Percentiles rank a stretch among this genome's conserved stretches.
These are phyloP conservation scores for Panaeolus papilionaceus DNA, from an alignment of 768 basidiomycete genomes.

Conservation along the genomic window DNA sequence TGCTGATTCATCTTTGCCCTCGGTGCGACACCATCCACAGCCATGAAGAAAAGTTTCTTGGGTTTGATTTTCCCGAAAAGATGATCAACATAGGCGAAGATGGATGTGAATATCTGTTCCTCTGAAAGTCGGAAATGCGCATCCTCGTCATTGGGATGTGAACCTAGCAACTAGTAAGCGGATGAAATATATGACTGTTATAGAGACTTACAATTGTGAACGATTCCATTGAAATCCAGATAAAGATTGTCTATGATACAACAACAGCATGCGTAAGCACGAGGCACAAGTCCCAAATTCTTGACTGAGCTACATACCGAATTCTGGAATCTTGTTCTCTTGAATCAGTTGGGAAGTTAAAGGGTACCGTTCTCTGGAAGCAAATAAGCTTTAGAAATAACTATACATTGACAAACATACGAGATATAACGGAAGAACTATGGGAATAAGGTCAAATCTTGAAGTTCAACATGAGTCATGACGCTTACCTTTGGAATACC, in stretches of 20 bases:
- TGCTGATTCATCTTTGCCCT: slow-evolving; percentile 99
- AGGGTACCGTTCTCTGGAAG: slow-evolving; percentile 89
- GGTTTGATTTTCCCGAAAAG: slow-evolving; percentile 98
- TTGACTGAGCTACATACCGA: slow-evolving; percentile 60
- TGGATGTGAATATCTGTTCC: slow-evolving; percentile 96
- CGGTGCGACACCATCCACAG: slow-evolving; percentile 96
- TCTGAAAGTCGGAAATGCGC: slow-evolving; percentile 95
- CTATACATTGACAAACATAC: slow-evolving; percentile 51
- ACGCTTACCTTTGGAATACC: slow-evolving; percentile 65
- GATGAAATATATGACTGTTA: slow-evolving; percentile 11
- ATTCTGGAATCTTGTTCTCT: slow-evolving; percentile 99
- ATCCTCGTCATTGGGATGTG: slow-evolving; percentile 97
- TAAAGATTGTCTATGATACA: slow-evolving; percentile 77
- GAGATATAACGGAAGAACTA: slow-evolving; percentile 98
- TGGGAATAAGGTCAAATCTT: slow-evolving; percentile 6
- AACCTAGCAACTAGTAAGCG: slow-evolving; percentile 50
- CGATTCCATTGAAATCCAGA: slow-evolving; percentile 94
- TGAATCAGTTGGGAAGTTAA: slow-evolving; percentile 97
- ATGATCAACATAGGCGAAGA: slow-evolving; percentile 96
- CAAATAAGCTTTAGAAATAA: background rate
- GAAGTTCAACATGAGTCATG: slow-evolving; percentile 8
- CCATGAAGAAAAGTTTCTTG: slow-evolving; percentile 98
- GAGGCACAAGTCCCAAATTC: background rate
- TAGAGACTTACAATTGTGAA: slow-evolving; percentile 71
- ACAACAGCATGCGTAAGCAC: slow-evolving; percentile 17